A percentile compares a stretch with the other conserved stretches of the same genome.
These are phyloP conservation scores for Metschnikowia santaceciliae DNA, from an alignment of 805 yeast species.

Conservation along the genomic window DNA sequence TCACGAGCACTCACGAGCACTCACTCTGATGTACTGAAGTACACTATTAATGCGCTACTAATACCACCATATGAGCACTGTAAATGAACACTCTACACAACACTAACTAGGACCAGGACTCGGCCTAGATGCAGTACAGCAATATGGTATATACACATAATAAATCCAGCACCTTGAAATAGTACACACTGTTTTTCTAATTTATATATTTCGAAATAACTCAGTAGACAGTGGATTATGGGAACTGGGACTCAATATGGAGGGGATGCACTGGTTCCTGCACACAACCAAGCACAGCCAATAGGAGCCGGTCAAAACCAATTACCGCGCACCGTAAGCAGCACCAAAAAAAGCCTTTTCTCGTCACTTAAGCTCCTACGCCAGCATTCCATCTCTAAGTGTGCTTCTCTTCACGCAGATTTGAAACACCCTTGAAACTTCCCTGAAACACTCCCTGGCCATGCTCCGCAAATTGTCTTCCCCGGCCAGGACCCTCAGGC, in stretches of 20 bases:
- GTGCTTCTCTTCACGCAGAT: neutral
- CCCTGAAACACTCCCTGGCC: neutral
- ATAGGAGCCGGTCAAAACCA: conserved; percentile 14
- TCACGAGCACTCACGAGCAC: too few species aligned
- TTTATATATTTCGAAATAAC: neutral
- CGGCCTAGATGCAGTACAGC: too few species aligned
- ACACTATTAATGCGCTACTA: too few species aligned
- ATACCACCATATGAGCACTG: too few species aligned
- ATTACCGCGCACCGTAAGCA: conserved; percentile 12
- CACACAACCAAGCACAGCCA: conserved; percentile 9
- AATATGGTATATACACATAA: too few species aligned
- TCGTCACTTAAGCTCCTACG: neutral
- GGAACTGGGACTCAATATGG: too few species aligned
- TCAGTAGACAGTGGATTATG: neutral
- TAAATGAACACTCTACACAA: too few species aligned
- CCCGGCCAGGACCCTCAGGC: conserved; percentile 24
- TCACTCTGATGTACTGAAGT: too few species aligned
- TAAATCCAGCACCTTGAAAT: too few species aligned
- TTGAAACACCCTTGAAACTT: neutral
- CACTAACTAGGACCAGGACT: too few species aligned
- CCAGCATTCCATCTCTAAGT: neutral
- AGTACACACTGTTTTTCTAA: too few species aligned
- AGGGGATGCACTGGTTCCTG: neutral
- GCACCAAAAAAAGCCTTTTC: conserved; percentile 9
- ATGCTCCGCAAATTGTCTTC: conserved; percentile 37